Percentiles rank a stretch among this genome's conserved stretches.
These are phyloP conservation scores for Sporothrix globosa DNA, from an alignment of 2,329 filamentous ascomycete genomes.

Conservation along the genomic window DNA sequence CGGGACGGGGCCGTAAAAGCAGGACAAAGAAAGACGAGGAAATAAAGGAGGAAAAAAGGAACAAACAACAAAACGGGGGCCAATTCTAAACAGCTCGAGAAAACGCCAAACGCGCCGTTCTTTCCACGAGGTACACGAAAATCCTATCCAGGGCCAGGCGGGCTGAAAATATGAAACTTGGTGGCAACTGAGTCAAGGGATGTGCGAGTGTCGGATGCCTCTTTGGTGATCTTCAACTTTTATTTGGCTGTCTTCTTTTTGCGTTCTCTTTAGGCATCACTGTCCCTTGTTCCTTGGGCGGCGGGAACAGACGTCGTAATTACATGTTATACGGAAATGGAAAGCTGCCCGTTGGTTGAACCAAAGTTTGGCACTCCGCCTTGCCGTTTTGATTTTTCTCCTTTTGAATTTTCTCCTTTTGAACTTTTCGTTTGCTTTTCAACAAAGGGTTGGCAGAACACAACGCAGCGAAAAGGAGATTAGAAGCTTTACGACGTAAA, in stretches of 20 bases:
- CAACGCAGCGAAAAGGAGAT: neutral
- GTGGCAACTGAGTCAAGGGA: neutral
- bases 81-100: neutral
- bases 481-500: neutral
- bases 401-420: no score
- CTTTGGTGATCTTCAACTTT: neutral
- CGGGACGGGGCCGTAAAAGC: slow-evolving; percentile 27
- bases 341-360: slow-evolving; percentile 7
- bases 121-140: neutral
- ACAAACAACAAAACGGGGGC: neutral
- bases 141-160: neutral
- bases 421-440: no score
- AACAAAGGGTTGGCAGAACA: neutral
- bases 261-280: neutral
- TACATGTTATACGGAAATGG: slow-evolving; percentile 11
- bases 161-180: neutral
- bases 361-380: neutral
- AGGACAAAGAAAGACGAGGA: neutral
- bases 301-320: neutral
- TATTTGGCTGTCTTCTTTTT: neutral
- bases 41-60: neutral
- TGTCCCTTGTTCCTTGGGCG: no score
- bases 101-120: neutral
- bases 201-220: slow-evolving; percentile 2
- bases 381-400: neutral